These are phyloP conservation scores for Trifolium subterraneum DNA, from an alignment of 306 rosid genomes.

Conservation along the genomic window DNA sequence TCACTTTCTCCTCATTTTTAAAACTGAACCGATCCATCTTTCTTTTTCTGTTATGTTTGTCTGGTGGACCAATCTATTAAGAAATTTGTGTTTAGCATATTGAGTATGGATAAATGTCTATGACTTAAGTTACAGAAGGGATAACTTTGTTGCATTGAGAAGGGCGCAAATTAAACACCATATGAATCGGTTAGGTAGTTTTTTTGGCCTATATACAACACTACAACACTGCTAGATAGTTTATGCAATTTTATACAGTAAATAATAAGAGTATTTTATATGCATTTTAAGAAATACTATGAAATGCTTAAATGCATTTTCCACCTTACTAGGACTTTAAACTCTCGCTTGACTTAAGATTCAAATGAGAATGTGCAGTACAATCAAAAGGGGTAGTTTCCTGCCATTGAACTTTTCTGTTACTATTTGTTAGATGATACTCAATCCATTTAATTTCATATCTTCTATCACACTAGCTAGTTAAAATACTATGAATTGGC, in stretches of 20 bases:
- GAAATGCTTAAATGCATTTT: too few relatives aligned
- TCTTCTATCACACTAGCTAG: too few relatives aligned
- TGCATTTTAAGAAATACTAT: too few relatives aligned
- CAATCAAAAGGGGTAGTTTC: too few relatives aligned
- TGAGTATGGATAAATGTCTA: slow-evolving; percentile 27
- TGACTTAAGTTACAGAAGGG: not conserved
- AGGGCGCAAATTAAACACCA: slow-evolving; percentile 5
- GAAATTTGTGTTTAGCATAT: slow-evolving; percentile 18
- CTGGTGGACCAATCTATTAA: slow-evolving; percentile 10
- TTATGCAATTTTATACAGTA: not conserved
- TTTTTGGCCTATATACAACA: not conserved
- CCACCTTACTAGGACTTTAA: too few relatives aligned
- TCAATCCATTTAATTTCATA: too few relatives aligned
- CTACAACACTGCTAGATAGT: slow-evolving; percentile 24
- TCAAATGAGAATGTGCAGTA: too few relatives aligned
- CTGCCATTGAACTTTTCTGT: too few relatives aligned
- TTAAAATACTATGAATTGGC: not conserved
- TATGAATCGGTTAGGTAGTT: not conserved
- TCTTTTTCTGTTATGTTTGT: not conserved
- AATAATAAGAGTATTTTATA: too few relatives aligned
- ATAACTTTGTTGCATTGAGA: too few relatives aligned
- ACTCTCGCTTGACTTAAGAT: too few relatives aligned
- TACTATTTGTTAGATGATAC: too few relatives aligned
- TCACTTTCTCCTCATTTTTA: not conserved
- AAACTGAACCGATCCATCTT: slow-evolving; percentile 11